These are phyloP conservation scores for Hydnum rufescens DNA, from an alignment of 768 basidiomycete genomes.

Conservation along the genomic window DNA sequence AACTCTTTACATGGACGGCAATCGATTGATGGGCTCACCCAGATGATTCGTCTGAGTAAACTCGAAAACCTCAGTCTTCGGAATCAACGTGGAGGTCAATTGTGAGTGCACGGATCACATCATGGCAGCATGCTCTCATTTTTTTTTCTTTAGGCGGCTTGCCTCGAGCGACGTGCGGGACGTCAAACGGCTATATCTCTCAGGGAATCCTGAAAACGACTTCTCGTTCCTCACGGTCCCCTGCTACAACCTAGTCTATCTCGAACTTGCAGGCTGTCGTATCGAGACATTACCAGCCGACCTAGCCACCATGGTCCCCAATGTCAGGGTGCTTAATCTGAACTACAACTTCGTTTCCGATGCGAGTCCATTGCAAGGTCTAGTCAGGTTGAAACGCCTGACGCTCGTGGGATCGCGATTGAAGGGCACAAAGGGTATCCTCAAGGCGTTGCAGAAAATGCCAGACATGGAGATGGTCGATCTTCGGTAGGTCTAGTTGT, in stretches of 20 bases:
- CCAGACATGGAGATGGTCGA: constrained; percentile 75
- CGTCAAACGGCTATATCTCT: constrained; percentile 85
- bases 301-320: constrained; percentile 50
- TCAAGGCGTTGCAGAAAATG: constrained; percentile 51
- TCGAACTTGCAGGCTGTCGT: constrained; percentile 80
- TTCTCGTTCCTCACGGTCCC: constrained; percentile 32
- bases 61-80: constrained; percentile 83
- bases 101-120: constrained; percentile 34
- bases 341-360: constrained; percentile 80
- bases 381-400: constrained; percentile 60
- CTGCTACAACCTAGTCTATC: constrained; percentile 78
- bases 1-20: constrained; percentile 86
- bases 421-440: constrained; percentile 50
- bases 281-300: constrained; percentile 52
- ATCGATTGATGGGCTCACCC: constrained; percentile 22
- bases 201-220: constrained; percentile 50
- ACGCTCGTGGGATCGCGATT: constrained; percentile 67
- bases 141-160: constrained; percentile 13
- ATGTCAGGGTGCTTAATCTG: constrained; percentile 77
- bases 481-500: constrained; percentile 41
- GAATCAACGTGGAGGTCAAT: constrained; percentile 57
- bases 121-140: background rate
- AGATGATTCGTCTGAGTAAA: constrained; percentile 34
- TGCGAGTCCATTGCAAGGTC: constrained; percentile 46
- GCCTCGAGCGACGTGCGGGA: constrained; percentile 47